A percentile compares a stretch with the other conserved stretches of the same genome.
Evolutionary conservation across 352 stramenopile species (phyloP).

Genomic region (Plasmopara halstedii): DNA sequence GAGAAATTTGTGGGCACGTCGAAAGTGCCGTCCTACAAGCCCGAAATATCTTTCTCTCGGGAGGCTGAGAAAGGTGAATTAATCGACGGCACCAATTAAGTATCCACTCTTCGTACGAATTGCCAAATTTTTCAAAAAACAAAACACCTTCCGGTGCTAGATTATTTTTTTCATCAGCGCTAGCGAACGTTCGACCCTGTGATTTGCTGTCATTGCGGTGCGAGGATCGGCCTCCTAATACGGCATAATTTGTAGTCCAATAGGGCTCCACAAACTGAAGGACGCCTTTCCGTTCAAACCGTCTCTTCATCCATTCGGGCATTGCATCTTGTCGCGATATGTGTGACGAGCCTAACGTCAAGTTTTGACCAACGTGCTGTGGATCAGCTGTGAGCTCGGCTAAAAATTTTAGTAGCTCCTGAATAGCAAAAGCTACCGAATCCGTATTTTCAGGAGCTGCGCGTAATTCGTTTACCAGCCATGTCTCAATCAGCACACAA

Average conservation of each 20-base stretch:
- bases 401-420: conserved; percentile 80
- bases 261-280: conserved; percentile 86
- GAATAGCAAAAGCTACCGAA: conserved; percentile 73
- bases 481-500: conserved; percentile 74
- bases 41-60: conserved; percentile 78
- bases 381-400: conserved; percentile 64
- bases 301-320: conserved; percentile 79
- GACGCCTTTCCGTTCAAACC: conserved; percentile 78
- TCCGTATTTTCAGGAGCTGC: conserved; percentile 82
- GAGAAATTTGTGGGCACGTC: conserved; percentile 64
- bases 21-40: conserved; percentile 54
- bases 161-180: conserved; percentile 15
- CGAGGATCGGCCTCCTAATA: conserved; percentile 23
- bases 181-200: conserved; percentile 10
- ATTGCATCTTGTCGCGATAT: conserved; percentile 28
- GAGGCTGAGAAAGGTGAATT: conserved; percentile 70
- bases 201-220: conserved; percentile 5
- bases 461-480: conserved; percentile 75
- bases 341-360: conserved; percentile 13
- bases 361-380: conserved; percentile 60
- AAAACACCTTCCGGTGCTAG: conserved; percentile 32
- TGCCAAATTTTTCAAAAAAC: conserved; percentile 71
- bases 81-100: conserved; percentile 65
- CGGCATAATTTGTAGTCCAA: conserved; percentile 80
- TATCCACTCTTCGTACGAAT: conserved; percentile 81